phyloP scores from a whole-genome alignment of 2,329 filamentous ascomycete species.

The Orbilia javanica region DNA sequence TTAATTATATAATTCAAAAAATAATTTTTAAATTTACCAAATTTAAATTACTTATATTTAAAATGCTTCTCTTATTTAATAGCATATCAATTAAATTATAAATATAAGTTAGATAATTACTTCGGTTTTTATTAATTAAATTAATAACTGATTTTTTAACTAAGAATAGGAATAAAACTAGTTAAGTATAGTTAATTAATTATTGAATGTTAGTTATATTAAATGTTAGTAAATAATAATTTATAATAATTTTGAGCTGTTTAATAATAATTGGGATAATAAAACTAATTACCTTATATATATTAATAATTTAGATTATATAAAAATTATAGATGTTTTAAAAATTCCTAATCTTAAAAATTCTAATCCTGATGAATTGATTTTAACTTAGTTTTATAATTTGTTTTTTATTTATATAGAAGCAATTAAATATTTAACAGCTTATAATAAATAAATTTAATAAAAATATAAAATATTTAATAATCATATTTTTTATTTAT shows the following conservation, averaged over 20 bases:
- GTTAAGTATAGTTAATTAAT: too few species aligned
- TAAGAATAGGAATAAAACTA: too few species aligned
- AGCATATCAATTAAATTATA: background rate
- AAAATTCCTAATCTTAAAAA: conserved; percentile 3
- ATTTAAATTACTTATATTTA: background rate
- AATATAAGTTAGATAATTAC: too few species aligned
- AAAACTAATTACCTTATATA: background rate
- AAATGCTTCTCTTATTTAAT: background rate
- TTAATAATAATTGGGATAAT: conserved; percentile 7
- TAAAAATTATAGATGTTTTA: conserved; percentile 3
- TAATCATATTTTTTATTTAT: conserved; percentile 9
- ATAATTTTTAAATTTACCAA: background rate
- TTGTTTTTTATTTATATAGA: conserved; percentile 1
- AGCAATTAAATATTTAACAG: background rate
- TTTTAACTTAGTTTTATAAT: conserved; percentile 5
- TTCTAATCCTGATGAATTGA: background rate
- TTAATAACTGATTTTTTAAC: too few species aligned
- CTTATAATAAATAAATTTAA: background rate
- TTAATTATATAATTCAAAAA: background rate
- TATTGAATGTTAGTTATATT: too few species aligned
- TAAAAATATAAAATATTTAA: conserved; percentile 21
- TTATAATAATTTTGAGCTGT: too few species aligned
- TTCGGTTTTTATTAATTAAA: too few species aligned
- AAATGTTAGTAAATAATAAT: too few species aligned
- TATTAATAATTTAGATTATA: background rate